These are phyloP conservation scores for Nannochloropsis salina DNA, from an alignment of 108 stramenopile species.

Conservation along the genomic window DNA sequence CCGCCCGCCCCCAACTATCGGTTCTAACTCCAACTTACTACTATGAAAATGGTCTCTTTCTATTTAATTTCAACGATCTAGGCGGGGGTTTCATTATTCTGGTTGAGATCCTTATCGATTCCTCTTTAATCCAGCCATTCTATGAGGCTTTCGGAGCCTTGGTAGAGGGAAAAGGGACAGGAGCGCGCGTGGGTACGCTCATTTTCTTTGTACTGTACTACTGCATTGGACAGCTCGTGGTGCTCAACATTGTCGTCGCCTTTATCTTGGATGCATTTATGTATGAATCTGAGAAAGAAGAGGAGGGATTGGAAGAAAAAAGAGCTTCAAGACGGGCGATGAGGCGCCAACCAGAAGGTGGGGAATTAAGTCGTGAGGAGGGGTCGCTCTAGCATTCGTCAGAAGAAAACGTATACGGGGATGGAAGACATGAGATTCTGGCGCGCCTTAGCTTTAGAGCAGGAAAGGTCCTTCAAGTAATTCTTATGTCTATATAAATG, in stretches of 20 bases:
- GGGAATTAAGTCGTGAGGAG: no score
- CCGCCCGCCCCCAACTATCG: neutral
- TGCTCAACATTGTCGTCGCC: neutral
- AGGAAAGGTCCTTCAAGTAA: no score
- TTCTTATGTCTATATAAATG: no score
- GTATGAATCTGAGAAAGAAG: neutral
- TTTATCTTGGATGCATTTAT: constrained; percentile 8
- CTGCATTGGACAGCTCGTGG: neutral
- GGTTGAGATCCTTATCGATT: constrained; percentile 2
- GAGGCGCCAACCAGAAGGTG: no score
- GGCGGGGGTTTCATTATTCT: constrained; percentile 6
- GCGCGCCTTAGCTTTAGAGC: no score
- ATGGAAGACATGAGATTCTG: no score
- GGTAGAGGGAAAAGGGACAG: neutral
- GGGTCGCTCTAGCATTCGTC: no score
- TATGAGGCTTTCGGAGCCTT: neutral
- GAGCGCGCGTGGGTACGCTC: neutral
- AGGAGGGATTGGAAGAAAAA: neutral
- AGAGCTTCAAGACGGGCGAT: no score
- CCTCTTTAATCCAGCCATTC: neutral
- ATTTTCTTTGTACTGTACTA: neutral
- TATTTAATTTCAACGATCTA: neutral
- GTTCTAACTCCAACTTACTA: neutral
- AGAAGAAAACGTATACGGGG: no score
- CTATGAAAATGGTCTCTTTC: neutral